phyloP scores from a whole-genome alignment of 768 basidiomycete species.

The Tubosaeta sp. region DNA sequence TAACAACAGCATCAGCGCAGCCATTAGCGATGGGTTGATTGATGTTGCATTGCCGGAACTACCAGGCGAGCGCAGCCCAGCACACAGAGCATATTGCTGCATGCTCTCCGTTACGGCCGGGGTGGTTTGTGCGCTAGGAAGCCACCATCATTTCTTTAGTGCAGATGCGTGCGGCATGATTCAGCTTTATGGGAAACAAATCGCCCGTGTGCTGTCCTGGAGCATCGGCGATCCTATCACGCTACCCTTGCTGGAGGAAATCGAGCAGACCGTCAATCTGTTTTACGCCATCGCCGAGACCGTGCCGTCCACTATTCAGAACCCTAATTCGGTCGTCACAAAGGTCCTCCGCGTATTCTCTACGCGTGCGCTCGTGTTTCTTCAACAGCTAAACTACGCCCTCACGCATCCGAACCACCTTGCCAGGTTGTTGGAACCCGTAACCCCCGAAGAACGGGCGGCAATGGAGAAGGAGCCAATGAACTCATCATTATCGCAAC shows the following conservation, averaged over 20 bases:
- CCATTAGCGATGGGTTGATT: slow-evolving; percentile 73
- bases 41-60: slow-evolving; percentile 64
- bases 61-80: slow-evolving; percentile 72
- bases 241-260: slow-evolving; percentile 72
- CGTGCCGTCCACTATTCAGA: slow-evolving; percentile 14
- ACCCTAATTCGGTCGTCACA: slow-evolving; percentile 43
- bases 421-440: slow-evolving; percentile 73
- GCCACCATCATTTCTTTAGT: slow-evolving; percentile 74
- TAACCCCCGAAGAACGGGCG: slow-evolving; percentile 68
- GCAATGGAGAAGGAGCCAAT: slow-evolving; percentile 60
- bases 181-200: slow-evolving; percentile 79
- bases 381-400: slow-evolving; percentile 88
- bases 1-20: slow-evolving; percentile 72
- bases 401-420: slow-evolving; percentile 89
- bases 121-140: slow-evolving; percentile 58
- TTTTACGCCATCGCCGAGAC: slow-evolving; percentile 72
- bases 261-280: slow-evolving; percentile 73
- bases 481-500: slow-evolving; percentile 32
- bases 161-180: slow-evolving; percentile 83
- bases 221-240: slow-evolving; percentile 76
- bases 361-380: slow-evolving; percentile 60
- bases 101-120: slow-evolving; percentile 80
- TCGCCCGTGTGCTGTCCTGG: slow-evolving; percentile 75
- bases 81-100: slow-evolving; percentile 76
- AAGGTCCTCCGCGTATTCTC: slow-evolving; percentile 70